Evolutionary conservation across 768 basidiomycete genomes (phyloP).

Genomic region (Psilocybe subaeruginosa): DNA sequence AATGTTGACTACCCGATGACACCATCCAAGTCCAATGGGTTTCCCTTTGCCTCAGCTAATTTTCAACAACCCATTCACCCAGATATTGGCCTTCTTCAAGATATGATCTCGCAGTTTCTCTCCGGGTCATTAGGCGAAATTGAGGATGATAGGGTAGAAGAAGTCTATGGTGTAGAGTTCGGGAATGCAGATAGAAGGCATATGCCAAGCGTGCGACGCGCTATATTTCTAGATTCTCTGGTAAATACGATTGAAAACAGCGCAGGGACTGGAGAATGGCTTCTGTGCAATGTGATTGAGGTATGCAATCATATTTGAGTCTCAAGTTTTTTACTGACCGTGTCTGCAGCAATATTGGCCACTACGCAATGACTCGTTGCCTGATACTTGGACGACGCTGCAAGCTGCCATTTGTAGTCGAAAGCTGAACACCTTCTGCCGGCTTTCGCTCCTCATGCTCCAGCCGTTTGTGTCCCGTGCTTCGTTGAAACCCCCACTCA

Average conservation of each 20-base stretch:
- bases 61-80: slow-evolving; percentile 21
- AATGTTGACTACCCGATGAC: slow-evolving; percentile 3
- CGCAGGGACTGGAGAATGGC: slow-evolving; percentile 48
- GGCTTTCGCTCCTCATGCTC: slow-evolving; percentile 36
- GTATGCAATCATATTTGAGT: slow-evolving; percentile 31
- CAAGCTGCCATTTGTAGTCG: slow-evolving; percentile 49
- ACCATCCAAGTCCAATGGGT: slow-evolving; percentile 13
- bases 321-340: neutral
- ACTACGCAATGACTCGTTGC: slow-evolving; percentile 23
- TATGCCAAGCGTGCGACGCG: slow-evolving; percentile 31
- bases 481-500: slow-evolving; percentile 4
- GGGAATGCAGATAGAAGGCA: slow-evolving; percentile 37
- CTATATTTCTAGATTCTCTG: slow-evolving; percentile 50
- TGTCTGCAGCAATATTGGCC: slow-evolving; percentile 53
- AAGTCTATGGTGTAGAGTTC: slow-evolving; percentile 48
- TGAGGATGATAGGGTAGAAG: slow-evolving; percentile 46
- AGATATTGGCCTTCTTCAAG: slow-evolving; percentile 29
- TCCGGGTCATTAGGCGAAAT: slow-evolving; percentile 53
- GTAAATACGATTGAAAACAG: slow-evolving; percentile 53
- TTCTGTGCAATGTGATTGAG: slow-evolving; percentile 52
- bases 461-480: slow-evolving; percentile 27
- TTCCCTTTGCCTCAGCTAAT: slow-evolving; percentile 10
- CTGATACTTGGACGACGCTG: slow-evolving; percentile 43
- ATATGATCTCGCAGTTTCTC: slow-evolving; percentile 47
- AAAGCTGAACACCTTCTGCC: slow-evolving; percentile 42